These are phyloP conservation scores for Dendrobium officinale DNA, from an alignment of 106 monocot genomes.

Conservation along the genomic window DNA sequence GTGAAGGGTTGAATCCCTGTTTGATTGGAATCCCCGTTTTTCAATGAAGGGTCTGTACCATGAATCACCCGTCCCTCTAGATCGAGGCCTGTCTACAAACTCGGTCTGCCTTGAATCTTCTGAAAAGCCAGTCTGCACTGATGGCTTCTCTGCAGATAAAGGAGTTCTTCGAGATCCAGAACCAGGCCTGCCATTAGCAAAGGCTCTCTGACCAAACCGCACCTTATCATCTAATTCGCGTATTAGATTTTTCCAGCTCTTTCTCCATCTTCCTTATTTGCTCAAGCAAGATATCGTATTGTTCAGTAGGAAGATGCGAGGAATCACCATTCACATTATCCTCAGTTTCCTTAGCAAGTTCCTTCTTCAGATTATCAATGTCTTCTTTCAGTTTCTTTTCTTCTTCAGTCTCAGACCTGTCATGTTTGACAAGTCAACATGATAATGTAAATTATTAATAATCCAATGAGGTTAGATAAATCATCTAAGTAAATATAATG, in stretches of 20 bases:
- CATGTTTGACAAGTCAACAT: background rate
- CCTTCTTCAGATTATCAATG: slow-evolving; percentile 49
- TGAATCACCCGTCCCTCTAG: slow-evolving; percentile 49
- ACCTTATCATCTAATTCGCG: slow-evolving; percentile 73
- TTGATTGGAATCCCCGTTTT: slow-evolving; percentile 33
- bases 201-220: slow-evolving; percentile 54
- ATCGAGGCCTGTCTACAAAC: slow-evolving; percentile 56
- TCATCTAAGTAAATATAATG: background rate
- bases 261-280: slow-evolving; percentile 45
- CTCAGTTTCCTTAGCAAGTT: slow-evolving; percentile 22
- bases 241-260: slow-evolving; percentile 55
- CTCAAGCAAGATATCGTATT: slow-evolving; percentile 22
- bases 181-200: slow-evolving; percentile 36
- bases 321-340: slow-evolving; percentile 14
- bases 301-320: slow-evolving; percentile 25
- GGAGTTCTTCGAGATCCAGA: slow-evolving; percentile 42
- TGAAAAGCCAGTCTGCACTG: slow-evolving; percentile 37
- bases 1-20: slow-evolving; percentile 40
- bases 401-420: slow-evolving; percentile 75
- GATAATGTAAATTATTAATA: background rate
- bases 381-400: slow-evolving; percentile 73
- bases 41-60: slow-evolving; percentile 30
- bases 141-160: slow-evolving; percentile 30
- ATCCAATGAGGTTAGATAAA: background rate
- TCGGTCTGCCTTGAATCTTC: slow-evolving; percentile 42